Base-by-base conservation (phyloP, 495 filamentous ascomycete genomes). In the Aspergillus coremiiformis region DNA sequence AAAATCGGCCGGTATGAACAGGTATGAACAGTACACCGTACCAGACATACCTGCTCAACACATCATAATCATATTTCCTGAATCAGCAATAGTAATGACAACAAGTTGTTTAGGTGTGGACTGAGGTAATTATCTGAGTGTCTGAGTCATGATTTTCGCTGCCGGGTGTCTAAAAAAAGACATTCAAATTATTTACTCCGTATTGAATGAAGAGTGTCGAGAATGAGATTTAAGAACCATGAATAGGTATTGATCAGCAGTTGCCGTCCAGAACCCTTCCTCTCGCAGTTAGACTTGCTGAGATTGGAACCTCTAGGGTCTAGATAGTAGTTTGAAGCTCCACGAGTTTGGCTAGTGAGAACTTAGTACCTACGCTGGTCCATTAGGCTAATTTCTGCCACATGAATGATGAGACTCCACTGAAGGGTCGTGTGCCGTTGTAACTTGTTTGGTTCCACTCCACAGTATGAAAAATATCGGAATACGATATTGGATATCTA, bases 191-290 rank as follows among this genome's bases (percentile, higher is more conserved):
- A 48, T 14, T n/a, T n/a, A n/a, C n/a, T n/a, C n/a, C n/a, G n/a
- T n/a, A n/a, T n/a, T n/a, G n/a, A n/a, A n/a, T 48, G n/a, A 48
- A 35, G 21, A 35, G 9, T 20, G 37, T 21, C 37, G 37, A 41
- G 37, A n/a, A n/a, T n/a, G n/a, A n/a, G n/a, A n/a, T n/a, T n/a
- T n/a, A n/a, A n/a, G n/a, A 41, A 41, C 47, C 47, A 56, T 32
- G 53, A 56, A n/a, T n/a, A n/a, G n/a, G 41, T 22, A 47, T 21
- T 17, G 37, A 24, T 30, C 41, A 42, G 30, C 47, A 47, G 46
- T 39, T 48, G 19, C 52, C 52, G 55, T 61, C 59, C 55, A 58
- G 59, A 61, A 61, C 56, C 59, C 59, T 61, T 61, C 59, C 59
- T 57, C 52, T 42, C 27, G 46, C 12, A 48, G 59, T 58, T 58